Evolutionary conservation across 192 early-diverging fungal species (phyloP).

Genomic region (Coemansia sp.): DNA sequence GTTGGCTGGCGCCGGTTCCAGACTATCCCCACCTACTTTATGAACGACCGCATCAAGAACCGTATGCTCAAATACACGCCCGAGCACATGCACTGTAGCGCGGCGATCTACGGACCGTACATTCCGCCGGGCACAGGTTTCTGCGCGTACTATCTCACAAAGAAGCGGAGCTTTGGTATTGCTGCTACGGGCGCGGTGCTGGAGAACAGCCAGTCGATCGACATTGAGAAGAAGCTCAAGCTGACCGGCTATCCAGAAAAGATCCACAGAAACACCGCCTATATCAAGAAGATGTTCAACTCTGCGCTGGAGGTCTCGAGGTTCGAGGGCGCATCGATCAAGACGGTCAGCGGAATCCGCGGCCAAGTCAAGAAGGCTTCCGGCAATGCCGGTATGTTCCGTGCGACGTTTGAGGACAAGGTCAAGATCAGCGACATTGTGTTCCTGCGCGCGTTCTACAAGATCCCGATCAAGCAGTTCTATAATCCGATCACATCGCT

Average conservation of each 20-base stretch:
- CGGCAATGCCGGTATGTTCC: slow-evolving; percentile 86
- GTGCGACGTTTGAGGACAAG: slow-evolving; percentile 98
- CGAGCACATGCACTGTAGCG: slow-evolving; percentile 99
- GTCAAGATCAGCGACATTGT: slow-evolving; percentile 97
- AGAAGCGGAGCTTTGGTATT: slow-evolving; percentile 90
- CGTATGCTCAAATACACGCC: slow-evolving; percentile 99
- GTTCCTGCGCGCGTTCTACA: slow-evolving; percentile 96
- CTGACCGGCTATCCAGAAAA: slow-evolving; percentile 92
- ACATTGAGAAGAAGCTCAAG: slow-evolving; percentile 99
- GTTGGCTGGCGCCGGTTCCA: slow-evolving; percentile 99
- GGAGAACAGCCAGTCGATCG: slow-evolving; percentile 88
- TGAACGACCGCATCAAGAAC: slow-evolving; percentile 90
- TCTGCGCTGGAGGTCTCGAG: slow-evolving; percentile 95
- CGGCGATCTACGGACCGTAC: slow-evolving; percentile 92
- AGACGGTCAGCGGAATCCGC: slow-evolving; percentile 95
- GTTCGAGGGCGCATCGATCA: slow-evolving; percentile 94
- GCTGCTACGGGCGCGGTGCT: slow-evolving; percentile 94
- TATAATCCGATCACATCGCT: slow-evolving; percentile 98
- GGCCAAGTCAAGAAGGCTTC: slow-evolving; percentile 96
- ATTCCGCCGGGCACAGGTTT: slow-evolving; percentile 96
- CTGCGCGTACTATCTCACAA: slow-evolving; percentile 66
- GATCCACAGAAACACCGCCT: slow-evolving; percentile 96
- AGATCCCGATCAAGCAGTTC: slow-evolving; percentile 90
- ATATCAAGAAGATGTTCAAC: slow-evolving; percentile 98
- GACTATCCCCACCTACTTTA: slow-evolving; percentile 90